Evolutionary conservation across 805 yeast species (phyloP), one percentile per base, ranked within the genome.

Genomic region (Hanseniaspora singularis): DNA sequence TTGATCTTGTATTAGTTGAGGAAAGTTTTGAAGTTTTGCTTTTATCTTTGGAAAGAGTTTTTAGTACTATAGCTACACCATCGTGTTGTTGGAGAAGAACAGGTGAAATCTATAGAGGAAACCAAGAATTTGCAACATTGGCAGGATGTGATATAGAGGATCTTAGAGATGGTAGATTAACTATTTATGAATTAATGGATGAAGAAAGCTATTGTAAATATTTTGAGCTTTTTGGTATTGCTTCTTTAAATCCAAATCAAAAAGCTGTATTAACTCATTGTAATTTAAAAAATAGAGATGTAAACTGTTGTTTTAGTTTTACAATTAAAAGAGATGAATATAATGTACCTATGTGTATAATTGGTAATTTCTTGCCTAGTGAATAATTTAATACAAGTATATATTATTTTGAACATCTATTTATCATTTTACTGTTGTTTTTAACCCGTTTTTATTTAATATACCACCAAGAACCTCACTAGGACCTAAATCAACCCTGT

Each of bases 21-120:
- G 97, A 89, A 62, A 81, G 81, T 48, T 89, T 89, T 59, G 97
- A 89, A 64, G 70, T 96, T 52, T 84, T 89, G 94, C 64, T 89
- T 38, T 66, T 89, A 44, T 95, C 89, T 55, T 87, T 89, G 57
- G 97, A 89, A 60, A 71, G 97, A 30, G 96, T 89, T 3, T 89
- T 89, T 65, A 87, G 96, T 0, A 81, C 95, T 3, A 87, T 89
- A 95, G 95, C 96, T 6, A 86, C 89, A 51, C 97, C 97, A 1
- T 96, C 96, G 1, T 89, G 97, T 64, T 69, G 89, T 24, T 89
- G 97, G 96, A 69, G 97, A 59, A 78, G 97, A 55, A 88, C 97
- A 0, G 97, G 97, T 2, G 97, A 89, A 54, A 89, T 89, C 3
- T 89, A 85, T 56, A 65, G 96, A 51, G 97, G 96, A 0, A 89